phyloP scores from a whole-genome alignment of 2,329 filamentous ascomycete species.

The Pyrenophora tritici-repentis region DNA sequence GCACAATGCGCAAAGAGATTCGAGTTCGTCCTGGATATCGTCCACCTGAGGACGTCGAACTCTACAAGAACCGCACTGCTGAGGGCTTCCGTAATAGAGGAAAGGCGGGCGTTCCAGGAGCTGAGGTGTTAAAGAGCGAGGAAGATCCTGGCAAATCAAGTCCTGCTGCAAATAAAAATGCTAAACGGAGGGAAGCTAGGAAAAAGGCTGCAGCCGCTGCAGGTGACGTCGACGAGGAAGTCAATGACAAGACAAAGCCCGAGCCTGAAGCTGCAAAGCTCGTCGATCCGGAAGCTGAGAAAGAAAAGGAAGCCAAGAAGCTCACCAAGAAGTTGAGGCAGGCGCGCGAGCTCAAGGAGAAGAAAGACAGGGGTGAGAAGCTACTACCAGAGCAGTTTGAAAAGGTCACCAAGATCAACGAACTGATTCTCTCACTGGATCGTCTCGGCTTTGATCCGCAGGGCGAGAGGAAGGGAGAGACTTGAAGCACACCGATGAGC shows the following conservation, averaged over 20 bases:
- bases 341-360: constrained; percentile 84
- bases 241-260: constrained; percentile 35
- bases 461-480: constrained; percentile 63
- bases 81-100: constrained; percentile 81
- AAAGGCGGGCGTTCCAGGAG: constrained; percentile 73
- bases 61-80: constrained; percentile 92
- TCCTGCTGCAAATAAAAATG: constrained; percentile 75
- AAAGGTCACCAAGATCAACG: constrained; percentile 96
- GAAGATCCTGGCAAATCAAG: constrained; percentile 57
- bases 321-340: constrained; percentile 95
- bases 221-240: constrained; percentile 58
- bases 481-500: constrained; percentile 21
- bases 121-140: constrained; percentile 57
- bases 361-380: constrained; percentile 84
- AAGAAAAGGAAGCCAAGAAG: constrained; percentile 89
- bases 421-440: constrained; percentile 87
- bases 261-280: constrained; percentile 32
- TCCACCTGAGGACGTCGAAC: constrained; percentile 91
- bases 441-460: constrained; percentile 81
- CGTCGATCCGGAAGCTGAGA: constrained; percentile 73
- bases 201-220: constrained; percentile 57
- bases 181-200: constrained; percentile 73
- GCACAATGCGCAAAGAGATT: constrained; percentile 90
- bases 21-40: constrained; percentile 91
- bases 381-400: constrained; percentile 93